Evolutionary conservation across 164 flowering plant genomes (phyloP).

Genomic region (Vitis vinifera): DNA sequence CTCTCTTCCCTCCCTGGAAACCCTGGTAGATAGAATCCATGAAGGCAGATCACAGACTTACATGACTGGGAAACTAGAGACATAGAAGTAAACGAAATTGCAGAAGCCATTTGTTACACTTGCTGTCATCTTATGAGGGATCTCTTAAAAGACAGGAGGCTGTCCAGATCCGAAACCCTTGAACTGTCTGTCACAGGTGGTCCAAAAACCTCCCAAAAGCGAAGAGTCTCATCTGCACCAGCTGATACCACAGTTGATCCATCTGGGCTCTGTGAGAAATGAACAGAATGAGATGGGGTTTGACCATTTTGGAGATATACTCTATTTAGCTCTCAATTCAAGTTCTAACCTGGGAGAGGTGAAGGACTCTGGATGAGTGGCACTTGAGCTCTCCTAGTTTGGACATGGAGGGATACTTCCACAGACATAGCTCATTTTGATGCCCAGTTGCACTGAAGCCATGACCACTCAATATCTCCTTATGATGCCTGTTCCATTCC

Average conservation of each 20-base stretch:
- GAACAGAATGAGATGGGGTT: conserved; percentile 1
- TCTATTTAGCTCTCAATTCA: not conserved
- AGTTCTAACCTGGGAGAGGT: conserved; percentile 45
- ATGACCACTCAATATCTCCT: conserved; percentile 58
- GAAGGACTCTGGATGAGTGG: conserved; percentile 41
- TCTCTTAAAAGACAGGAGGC: conserved; percentile 38
- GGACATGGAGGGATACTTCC: conserved; percentile 59
- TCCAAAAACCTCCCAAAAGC: conserved; percentile 51
- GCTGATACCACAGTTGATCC: conserved; percentile 51
- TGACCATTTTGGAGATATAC: not conserved
- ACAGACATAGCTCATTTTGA: conserved; percentile 39
- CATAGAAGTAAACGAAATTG: no score
- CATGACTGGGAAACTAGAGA: no score
- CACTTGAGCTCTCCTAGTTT: conserved; percentile 32
- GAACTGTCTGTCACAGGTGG: conserved; percentile 23
- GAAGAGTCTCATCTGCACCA: conserved; percentile 54
- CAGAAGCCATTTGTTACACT: not conserved
- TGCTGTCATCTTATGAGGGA: conserved; percentile 38
- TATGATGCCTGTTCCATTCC: conserved; percentile 60
- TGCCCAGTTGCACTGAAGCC: conserved; percentile 28
- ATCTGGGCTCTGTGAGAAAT: conserved; percentile 52
- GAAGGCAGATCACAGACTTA: no score
- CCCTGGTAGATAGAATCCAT: no score
- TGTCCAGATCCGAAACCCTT: conserved; percentile 24
- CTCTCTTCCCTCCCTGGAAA: no score